Base-by-base conservation (phyloP, 202 grass and related monocot genomes). In the Panicum virgatum region DNA sequence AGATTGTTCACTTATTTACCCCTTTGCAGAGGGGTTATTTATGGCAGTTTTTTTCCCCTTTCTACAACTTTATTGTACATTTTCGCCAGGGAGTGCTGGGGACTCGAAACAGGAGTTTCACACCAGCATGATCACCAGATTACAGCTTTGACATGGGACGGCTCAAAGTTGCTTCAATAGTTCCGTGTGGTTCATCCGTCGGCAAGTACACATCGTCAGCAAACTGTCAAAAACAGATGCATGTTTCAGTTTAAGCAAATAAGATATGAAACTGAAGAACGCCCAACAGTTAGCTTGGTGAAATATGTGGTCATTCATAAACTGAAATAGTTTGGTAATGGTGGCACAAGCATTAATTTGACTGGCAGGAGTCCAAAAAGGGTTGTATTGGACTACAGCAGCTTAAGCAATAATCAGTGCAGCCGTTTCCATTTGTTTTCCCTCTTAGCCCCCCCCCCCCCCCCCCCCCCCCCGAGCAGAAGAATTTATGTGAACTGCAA, bases 151-250 rank as follows among this genome's bases (percentile, higher is more conserved):
- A 96, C 32, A 87, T 83, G 44, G 87, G 32, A 12, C 92, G 90
- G 52, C 87, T 90, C 66, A 98, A 3, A 5, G 91, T 93, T 83
- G 96, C 96, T 89, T 96, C 90, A 69, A 98, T 98, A 43, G 92
- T 98, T 70, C 96, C 96, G 43, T 98, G 96, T 2, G 96, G 96
- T 69, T 98, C 96, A 76, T 93, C 89, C 6, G 80, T 98, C 1
- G 96, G 96, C 87, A 98, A 43, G 76, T 93, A 96, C 39, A 98
- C 92, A 82, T 98, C 96, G 73, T 96, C 89, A 58, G 90, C 92
- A 83, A 98, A 98, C 92, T 96, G 83, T 83, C 9, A 4, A 60
- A 47, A 29, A 39, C 27, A 57, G 11, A 38, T 18, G 42, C 1
- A 73, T 79, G 59, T 52, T 48, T 80, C 32, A 75, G 29, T 69